Conservation (phyloP, 805 yeast species). For the Ogataea kodamae region DNA sequence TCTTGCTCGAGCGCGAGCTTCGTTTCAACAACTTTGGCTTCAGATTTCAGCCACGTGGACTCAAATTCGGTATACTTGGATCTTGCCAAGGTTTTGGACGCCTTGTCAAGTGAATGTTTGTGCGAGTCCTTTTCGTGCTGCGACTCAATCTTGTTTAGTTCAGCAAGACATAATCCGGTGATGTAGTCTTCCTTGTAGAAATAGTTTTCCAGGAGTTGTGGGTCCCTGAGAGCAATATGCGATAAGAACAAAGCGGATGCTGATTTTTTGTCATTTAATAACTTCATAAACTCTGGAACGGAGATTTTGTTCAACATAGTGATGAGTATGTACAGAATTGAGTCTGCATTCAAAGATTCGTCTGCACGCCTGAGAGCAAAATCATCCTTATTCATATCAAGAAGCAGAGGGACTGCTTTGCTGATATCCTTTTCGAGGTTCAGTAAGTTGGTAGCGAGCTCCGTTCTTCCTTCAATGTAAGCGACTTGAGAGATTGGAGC, state of each 20-base stretch:
- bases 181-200: constrained; percentile 63
- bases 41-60: constrained; percentile 41
- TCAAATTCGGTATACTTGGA: constrained; percentile 35
- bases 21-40: constrained; percentile 38
- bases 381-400: constrained; percentile 70
- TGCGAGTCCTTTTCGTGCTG: constrained; percentile 21
- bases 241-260: constrained; percentile 39
- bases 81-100: constrained; percentile 32
- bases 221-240: constrained; percentile 34
- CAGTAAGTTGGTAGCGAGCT: constrained; percentile 63
- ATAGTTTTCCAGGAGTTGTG: constrained; percentile 46
- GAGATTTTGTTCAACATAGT: constrained; percentile 53
- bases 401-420: constrained; percentile 58
- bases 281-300: constrained; percentile 63
- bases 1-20: constrained; percentile 38
- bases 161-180: constrained; percentile 42
- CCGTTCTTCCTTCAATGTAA: constrained; percentile 74
- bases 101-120: constrained; percentile 27
- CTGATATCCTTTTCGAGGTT: constrained; percentile 62
- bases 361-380: constrained; percentile 66
- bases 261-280: constrained; percentile 47
- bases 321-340: constrained; percentile 55
- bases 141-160: constrained; percentile 30
- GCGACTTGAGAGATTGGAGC: constrained; percentile 62
- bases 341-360: constrained; percentile 56